Evolutionary conservation across 2,329 filamentous ascomycete species (phyloP).

Genomic region (Beauveria medogensis): DNA sequence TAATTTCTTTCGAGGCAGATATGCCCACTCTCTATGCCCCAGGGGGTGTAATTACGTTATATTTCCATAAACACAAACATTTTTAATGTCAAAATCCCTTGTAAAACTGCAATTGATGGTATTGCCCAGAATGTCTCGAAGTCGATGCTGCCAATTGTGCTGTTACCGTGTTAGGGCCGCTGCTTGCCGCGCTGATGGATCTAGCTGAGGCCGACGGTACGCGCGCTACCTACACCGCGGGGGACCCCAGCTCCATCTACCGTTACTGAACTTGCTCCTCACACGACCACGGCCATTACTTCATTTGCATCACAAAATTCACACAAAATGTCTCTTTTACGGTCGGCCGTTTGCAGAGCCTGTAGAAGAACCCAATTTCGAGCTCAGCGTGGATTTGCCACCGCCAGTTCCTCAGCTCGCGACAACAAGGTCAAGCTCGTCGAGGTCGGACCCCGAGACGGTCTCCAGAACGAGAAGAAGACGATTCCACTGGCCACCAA

Average conservation of each 20-base stretch:
- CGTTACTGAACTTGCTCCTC: conserved; percentile 6
- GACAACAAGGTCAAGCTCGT: conserved; percentile 55
- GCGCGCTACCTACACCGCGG: conserved; percentile 6
- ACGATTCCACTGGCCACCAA: conserved; percentile 65
- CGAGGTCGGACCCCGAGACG: conserved; percentile 78
- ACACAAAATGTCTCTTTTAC: conserved; percentile 26
- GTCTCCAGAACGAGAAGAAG: conserved; percentile 77
- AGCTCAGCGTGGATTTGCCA: conserved; percentile 30
- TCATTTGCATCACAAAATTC: conserved; percentile 4
- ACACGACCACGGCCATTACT: conserved; percentile 1
- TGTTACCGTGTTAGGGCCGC: not conserved
- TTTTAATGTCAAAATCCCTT: conserved; percentile 13
- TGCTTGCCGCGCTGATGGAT: conserved; percentile 7
- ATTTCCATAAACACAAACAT: conserved; percentile 23
- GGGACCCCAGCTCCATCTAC: conserved; percentile 5
- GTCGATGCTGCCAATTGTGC: not conserved
- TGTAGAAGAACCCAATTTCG: conserved; percentile 27
- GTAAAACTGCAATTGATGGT: not conserved
- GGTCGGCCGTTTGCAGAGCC: conserved; percentile 30
- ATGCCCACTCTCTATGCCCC: conserved; percentile 23
- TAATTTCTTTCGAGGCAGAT: conserved; percentile 15
- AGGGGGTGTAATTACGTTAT: conserved; percentile 31
- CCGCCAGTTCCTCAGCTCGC: conserved; percentile 25
- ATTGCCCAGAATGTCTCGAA: not conserved
- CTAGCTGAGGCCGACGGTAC: conserved; percentile 11